Percentiles rank a stretch among this genome's conserved stretches.
Evolutionary conservation across 257 asterid species (phyloP).

Genomic region (Solanum tacnaense): DNA sequence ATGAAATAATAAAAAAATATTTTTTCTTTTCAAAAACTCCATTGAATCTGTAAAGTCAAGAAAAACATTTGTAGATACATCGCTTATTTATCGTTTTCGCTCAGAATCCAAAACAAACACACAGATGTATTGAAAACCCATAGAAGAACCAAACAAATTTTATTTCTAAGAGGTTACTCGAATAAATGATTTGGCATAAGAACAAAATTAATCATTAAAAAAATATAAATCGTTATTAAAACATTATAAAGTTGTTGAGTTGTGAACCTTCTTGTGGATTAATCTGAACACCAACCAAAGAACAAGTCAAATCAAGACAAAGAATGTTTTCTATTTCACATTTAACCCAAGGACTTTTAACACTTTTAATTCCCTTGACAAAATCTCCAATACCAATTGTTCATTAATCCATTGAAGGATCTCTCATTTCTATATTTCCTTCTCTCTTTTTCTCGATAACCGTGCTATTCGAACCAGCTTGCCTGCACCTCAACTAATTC

Average conservation of each 20-base stretch:
- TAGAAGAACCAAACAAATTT: neutral
- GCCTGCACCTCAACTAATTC: neutral
- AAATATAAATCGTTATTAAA: neutral
- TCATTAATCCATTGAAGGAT: neutral
- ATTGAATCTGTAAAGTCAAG: neutral
- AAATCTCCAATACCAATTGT: neutral
- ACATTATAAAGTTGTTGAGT: neutral
- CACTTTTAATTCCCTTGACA: neutral
- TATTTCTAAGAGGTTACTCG: neutral
- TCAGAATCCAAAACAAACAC: neutral
- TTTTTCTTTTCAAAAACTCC: neutral
- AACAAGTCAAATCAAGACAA: neutral
- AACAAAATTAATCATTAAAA: neutral
- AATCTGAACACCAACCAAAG: neutral
- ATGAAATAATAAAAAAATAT: neutral
- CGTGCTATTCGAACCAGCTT: rapidly evolving
- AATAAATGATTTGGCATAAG: neutral
- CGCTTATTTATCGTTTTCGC: neutral
- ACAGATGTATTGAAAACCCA: neutral
- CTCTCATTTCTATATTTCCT: neutral
- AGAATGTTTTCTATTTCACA: neutral
- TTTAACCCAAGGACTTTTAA: neutral
- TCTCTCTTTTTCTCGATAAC: neutral
- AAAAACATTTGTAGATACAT: neutral
- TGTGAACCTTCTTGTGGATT: neutral